Evolutionary conservation across 441 rosid genomes (phyloP), one percentile per base, ranked within the genome.

Genomic region (Rhodomyrtus psidioides): DNA sequence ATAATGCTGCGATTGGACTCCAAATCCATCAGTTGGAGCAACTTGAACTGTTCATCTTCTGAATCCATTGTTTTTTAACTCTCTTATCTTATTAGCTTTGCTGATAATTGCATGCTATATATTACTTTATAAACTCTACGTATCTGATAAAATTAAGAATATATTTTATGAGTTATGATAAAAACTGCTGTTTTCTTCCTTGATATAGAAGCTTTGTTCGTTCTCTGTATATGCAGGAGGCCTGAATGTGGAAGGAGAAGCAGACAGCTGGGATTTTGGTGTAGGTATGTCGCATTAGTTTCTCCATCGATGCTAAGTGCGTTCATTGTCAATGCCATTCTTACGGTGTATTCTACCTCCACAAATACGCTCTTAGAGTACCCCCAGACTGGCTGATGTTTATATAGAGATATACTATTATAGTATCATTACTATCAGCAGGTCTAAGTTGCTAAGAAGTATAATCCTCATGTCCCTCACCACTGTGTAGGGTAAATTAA

Each of bases 181-280:
- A 28, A 28, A 53, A 82, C 46, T 30, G 44, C 62, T 21, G 84
- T 60, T 49, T 54, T 53, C 56, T 27, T 21, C 46, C 46, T 53
- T 53, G 16, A 53, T 28, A 51, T 42, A 2, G 44, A 53, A 30
- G 56, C n/a, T 53, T 3, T 39, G 16, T 21, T 56, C 56, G 34
- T 83, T 53, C 24, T 86, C 26, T 6, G 76, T 24, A 49, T 23
- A 42, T 83, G 86, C 86, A 97, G 99, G 98, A 91, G 98, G 98
- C 59, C 94, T 97, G 84, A 95, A 95, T 87, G 93, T 97, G 87
- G 98, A 95, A 91, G 99, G 99, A 84, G 99, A 95, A 88, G 94
- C 96, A 46, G 99, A 95, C 70, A 95, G 96, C 90, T 97, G 97
- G 92, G 99, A 95, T 90, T 90, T 97, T 83, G 98, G 99, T 83